Conservation (phyloP, 129 eudicot species). For the Tagetes erecta region DNA sequence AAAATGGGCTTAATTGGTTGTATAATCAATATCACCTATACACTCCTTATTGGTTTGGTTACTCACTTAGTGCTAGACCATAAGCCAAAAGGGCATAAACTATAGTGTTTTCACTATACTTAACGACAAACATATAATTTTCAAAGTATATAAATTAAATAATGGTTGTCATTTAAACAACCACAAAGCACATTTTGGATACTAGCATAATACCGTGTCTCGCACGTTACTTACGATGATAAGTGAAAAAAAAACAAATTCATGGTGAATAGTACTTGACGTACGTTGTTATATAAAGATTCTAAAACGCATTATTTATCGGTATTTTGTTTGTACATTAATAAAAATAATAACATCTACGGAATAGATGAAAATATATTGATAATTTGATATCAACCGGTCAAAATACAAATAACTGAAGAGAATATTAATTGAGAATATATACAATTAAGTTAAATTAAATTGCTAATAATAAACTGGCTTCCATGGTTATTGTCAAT, state of each 20-base stretch:
- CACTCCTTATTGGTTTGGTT: too few relatives aligned
- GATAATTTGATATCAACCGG: slow-evolving; percentile 13
- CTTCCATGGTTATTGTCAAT: slow-evolving; percentile 17
- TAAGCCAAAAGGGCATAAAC: too few relatives aligned
- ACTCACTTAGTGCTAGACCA: too few relatives aligned
- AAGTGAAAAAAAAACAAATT: background rate
- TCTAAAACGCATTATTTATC: slow-evolving; percentile 6
- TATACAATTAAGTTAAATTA: background rate
- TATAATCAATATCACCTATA: too few relatives aligned
- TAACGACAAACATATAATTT: too few relatives aligned
- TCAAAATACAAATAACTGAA: background rate
- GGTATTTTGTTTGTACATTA: slow-evolving; percentile 13
- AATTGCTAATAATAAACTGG: background rate
- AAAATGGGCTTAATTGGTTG: too few relatives aligned
- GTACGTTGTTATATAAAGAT: slow-evolving; percentile 31
- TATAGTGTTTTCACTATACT: too few relatives aligned
- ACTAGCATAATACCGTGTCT: background rate
- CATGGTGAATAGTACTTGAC: slow-evolving; percentile 28
- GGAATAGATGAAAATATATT: background rate
- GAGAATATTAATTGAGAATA: background rate
- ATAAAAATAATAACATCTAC: background rate
- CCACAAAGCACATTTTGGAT: background rate
- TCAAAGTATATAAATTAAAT: too few relatives aligned
- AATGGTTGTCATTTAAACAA: too few relatives aligned
- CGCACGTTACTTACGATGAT: slow-evolving; percentile 33